Evolutionary conservation across 805 yeast species (phyloP).

Genomic region (Starmerella gropengiesseri): DNA sequence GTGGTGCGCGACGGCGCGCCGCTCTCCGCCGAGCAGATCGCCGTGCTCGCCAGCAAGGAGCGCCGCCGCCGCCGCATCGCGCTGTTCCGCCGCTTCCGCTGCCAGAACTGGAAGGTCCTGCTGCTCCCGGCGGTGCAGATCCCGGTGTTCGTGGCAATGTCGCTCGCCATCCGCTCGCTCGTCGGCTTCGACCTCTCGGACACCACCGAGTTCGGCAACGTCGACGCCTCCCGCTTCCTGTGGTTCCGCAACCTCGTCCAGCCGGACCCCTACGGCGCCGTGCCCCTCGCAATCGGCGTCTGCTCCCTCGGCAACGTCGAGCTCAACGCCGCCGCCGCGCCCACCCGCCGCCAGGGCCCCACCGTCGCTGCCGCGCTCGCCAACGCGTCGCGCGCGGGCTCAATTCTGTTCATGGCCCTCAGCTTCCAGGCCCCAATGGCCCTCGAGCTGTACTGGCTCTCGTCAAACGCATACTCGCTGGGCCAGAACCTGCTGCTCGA

Average conservation of each 20-base stretch:
- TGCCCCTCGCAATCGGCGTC: conserved; percentile 65
- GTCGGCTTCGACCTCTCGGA: conserved; percentile 42
- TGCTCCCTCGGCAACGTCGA: conserved; percentile 69
- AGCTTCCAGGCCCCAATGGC: conserved; percentile 81
- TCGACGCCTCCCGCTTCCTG: conserved; percentile 34
- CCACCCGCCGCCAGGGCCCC: conserved; percentile 20
- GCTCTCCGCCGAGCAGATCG: conserved; percentile 68
- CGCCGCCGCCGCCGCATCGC: conserved; percentile 60
- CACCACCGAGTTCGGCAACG: conserved; percentile 22
- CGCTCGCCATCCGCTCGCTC: conserved; percentile 60
- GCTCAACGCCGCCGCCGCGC: conserved; percentile 58
- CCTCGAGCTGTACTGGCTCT: conserved; percentile 76
- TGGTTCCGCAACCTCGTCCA: conserved; percentile 54
- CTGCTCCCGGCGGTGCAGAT: conserved; percentile 66
- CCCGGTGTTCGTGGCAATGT: conserved; percentile 76
- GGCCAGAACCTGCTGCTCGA: conserved; percentile 67
- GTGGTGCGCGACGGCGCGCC: conserved; percentile 29
- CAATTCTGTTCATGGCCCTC: conserved; percentile 70
- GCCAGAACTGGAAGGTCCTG: conserved; percentile 69
- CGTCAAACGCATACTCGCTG: conserved; percentile 69
- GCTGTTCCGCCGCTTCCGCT: conserved; percentile 54
- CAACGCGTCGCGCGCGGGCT: conserved; percentile 61
- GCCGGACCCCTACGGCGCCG: conserved; percentile 48
- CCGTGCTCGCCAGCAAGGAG: conserved; percentile 64
- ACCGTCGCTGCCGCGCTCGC: conserved; percentile 35